Base-by-base conservation (phyloP, 306 rosid species). In the Glycine latifolia region DNA sequence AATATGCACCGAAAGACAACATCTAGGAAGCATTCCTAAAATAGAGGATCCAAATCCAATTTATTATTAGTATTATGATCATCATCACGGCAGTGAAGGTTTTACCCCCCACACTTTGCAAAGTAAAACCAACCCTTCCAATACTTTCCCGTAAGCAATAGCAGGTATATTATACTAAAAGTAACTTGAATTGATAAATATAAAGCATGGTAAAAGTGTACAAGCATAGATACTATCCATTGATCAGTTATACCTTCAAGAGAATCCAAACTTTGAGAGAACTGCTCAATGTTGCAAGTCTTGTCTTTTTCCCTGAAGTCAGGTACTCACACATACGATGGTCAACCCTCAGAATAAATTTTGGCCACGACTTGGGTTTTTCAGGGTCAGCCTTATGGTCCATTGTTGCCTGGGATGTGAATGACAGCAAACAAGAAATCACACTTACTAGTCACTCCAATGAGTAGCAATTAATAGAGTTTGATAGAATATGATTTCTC, bases 251-350 rank as follows among this genome's bases (percentile, higher is more conserved):
- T 91, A 93, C 99, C 97, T 95, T 95, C 50, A 95, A 77, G 72
- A 91, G 80, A 75, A 95, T 91, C 99, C 98, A 95, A 75, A 89
- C 99, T 90, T 92, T 93, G 80, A 95, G 96, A 76, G 98, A 95
- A 79, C 99, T 93, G 59, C 97, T 93, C 87, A 95, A 86, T 79
- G 73, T 86, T 63, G 96, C 99, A 85, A 95, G 96, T 65, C 94
- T 87, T n/a, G 94, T 93, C 85, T 82, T 92, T 77, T 85, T 93
- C 72, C 99, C 99, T 4, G 92, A 87, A 77, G 97, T 93, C 75
- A 93, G 76, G 81, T 93, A 95, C 49, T 85, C 89, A 60, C 96
- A 91, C 98, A 95, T 95, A 85, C 86, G 88, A 70, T 84, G 96
- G 75, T 95, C 98, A 81, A 93, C 96, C 79, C 97, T 87, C 86